Evolutionary conservation across 2,329 filamentous ascomycete genomes (phyloP), one percentile per base, ranked within the genome.

Genomic region (Chaetoscypha palmicola): DNA sequence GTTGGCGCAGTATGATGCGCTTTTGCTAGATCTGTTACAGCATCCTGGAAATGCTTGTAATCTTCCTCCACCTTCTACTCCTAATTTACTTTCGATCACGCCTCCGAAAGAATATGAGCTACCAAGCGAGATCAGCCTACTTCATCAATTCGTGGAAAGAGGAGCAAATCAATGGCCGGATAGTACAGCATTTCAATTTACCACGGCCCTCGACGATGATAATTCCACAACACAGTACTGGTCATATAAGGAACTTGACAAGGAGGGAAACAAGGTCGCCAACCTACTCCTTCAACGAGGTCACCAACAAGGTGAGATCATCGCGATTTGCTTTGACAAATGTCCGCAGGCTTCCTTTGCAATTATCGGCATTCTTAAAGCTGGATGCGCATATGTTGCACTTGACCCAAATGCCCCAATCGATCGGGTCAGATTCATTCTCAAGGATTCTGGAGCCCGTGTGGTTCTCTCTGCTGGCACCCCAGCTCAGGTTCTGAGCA

Each of bases 71-170:
- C 19, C 22, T 4, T 20, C 43, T 8, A 38, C 35, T 11, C 46
- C 55, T 0, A 66, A 70, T 8, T 50, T 86, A 0, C 75, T 86
- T 41, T 86, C 88, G 0, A 72, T 86, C 20, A 71, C 77, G 0
- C 79, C 86, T 2, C 71, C 89, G 0, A 69, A 73, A 39, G 66
- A 77, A 5, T 59, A 69, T 0, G 66, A 67, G 0, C 69, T 96
- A 4, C 64, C 72, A 5, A 47, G 47, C 0, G 76, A 80, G 0
- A 73, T 81, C 0, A 57, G 60, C 1, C 68, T 90, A 2, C 66
- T 95, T 4, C 89, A 96, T 59, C 71, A 90, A 45, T 84, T 94
- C 48, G 81, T 95, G 4, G 86, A 94, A 58, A 51, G 62, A 0
- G 77, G 77, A 23, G 81, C 83, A 0, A 26, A 50, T 1, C 55